phyloP scores from a whole-genome alignment of 2,329 filamentous ascomycete genomes.

The Colletotrichum spinosum region DNA sequence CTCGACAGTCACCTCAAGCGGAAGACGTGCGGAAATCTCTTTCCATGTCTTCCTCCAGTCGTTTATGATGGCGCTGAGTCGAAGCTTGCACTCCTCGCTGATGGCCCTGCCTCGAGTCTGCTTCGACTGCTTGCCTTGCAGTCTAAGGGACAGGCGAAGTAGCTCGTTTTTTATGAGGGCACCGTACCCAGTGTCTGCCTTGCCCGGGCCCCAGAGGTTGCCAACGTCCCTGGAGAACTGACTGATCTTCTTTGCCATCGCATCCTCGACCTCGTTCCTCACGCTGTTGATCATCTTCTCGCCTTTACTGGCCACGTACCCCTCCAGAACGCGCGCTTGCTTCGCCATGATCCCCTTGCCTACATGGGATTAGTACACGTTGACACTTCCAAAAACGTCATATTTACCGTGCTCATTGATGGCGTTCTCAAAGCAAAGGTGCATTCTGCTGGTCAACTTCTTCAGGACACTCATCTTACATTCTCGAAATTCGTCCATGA shows the following conservation, averaged over 20 bases:
- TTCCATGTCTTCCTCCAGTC: not conserved
- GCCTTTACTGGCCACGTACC: not conserved
- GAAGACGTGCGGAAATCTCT: not conserved
- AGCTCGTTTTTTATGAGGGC: not conserved
- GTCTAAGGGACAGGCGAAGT: not conserved
- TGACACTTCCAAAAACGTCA: not conserved
- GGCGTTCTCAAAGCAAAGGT: conserved; percentile 16
- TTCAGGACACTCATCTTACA: not conserved
- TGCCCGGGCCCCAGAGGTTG: not conserved
- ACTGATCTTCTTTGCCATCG: not conserved
- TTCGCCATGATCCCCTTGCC: conserved; percentile 13
- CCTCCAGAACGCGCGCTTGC: not conserved
- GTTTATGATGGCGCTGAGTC: not conserved
- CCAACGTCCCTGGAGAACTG: not conserved
- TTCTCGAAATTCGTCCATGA: not conserved
- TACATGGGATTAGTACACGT: not conserved
- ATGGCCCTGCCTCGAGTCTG: not conserved
- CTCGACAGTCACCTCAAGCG: not conserved
- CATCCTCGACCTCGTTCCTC: conserved; percentile 2
- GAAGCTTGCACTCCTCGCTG: not conserved
- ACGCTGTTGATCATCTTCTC: conserved; percentile 1
- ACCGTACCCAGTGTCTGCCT: not conserved
- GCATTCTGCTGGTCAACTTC: not conserved
- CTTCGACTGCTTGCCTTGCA: not conserved
- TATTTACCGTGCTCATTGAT: not conserved